Percentiles rank a stretch among this genome's conserved stretches.
These are phyloP conservation scores for Ophiosphaerella korrae DNA, from an alignment of 2,329 filamentous ascomycete species.

Conservation along the genomic window DNA sequence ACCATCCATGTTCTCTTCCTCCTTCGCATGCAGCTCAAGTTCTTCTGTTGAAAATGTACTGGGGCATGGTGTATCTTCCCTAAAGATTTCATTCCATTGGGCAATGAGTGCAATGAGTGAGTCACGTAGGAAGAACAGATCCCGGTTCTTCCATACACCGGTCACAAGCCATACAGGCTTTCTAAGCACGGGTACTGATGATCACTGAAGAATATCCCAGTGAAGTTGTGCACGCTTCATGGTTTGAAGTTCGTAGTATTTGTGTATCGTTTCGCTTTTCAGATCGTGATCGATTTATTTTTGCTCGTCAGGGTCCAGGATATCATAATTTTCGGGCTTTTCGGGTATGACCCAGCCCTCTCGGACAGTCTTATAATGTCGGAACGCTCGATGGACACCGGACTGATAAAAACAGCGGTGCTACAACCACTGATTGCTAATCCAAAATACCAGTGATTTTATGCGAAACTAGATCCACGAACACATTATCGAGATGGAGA, in stretches of 20 bases:
- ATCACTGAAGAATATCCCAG: slow-evolving; percentile 32
- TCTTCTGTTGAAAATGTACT: slow-evolving; percentile 13
- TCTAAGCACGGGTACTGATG: slow-evolving; percentile 19
- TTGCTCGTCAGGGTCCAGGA: slow-evolving; percentile 20
- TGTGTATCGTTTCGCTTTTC: slow-evolving; percentile 42
- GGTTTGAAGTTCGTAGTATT: slow-evolving; percentile 43
- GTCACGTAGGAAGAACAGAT: slow-evolving; percentile 43
- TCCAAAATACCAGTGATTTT: slow-evolving; percentile 12
- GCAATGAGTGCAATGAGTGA: slow-evolving; percentile 28
- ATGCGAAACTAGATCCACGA: slow-evolving; percentile 20
- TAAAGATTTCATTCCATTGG: slow-evolving; percentile 6
- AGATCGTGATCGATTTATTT: slow-evolving; percentile 31
- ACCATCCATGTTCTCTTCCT: slow-evolving; percentile 38
- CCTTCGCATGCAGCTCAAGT: slow-evolving; percentile 11
- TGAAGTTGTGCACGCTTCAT: slow-evolving; percentile 34
- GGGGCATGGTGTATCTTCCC: slow-evolving; percentile 12
- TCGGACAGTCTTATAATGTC: slow-evolving; percentile 31
- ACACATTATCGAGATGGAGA: slow-evolving; percentile 36
- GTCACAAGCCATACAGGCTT: slow-evolving; percentile 42
- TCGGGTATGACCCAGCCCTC: slow-evolving; percentile 39
- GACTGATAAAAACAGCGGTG: slow-evolving; percentile 30
- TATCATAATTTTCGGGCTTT: slow-evolving; percentile 31
- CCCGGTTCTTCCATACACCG: slow-evolving; percentile 37
- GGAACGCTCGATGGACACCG: slow-evolving; percentile 38
- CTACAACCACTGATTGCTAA: not conserved